Evolutionary conservation across 768 basidiomycete species (phyloP), one percentile per base, ranked within the genome.

Genomic region (Austroboletus festivus): DNA sequence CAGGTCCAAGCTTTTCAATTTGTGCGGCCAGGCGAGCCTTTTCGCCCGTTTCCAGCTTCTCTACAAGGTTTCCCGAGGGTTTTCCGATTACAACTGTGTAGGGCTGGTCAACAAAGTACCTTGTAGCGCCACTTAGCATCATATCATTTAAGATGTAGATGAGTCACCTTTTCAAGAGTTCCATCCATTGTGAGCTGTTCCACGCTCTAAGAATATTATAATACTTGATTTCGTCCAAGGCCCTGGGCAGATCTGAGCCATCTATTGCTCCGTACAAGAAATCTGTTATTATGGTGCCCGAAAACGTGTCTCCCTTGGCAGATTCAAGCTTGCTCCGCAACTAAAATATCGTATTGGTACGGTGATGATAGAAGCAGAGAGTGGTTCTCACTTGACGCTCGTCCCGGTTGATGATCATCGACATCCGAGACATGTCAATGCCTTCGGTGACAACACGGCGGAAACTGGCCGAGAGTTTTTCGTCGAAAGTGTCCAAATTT

Each of bases 391-490:
- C 85, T 75, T 93, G 92, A 47, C 93, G 83, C 68, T 91, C 87
- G 57, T 96, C 92, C 43, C 93, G 75, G 54, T 84, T 80, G 39
- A 99, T 81, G 16, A 96, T 75, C 81, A 89, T 85, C 15, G 69
- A 66, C 86, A 99, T 96, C 10, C 95, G 75, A 24, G 83, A 75
- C 86, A 97, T 93, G 66, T 98, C 91, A 42, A 98, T 74, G 4
- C 89, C 93, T 45, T 86, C 81, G 16, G 76, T 59, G 8, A 77
- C 79, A 45, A 97, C 86, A 35, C 80, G 79, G 54, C 74, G 63
- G 33, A 99, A 73, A 57, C 86, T 88, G 1, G 70, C 72, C 55
- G 77, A 81, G 37, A 98, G 73, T 61, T 79, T 83, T 23, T 70
- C 72, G 50, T 83, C 78, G 60, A 98, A 89, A 2, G 65, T 70